Evolutionary conservation across 306 rosid genomes (phyloP).

Genomic region (peach (Prunus persica)): Prunus_persica_NCBIv2 NC_034011.1:5738501-5739000

Average conservation of each 20-base stretch:
- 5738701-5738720: constrained; percentile 76
- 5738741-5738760: constrained; percentile 82
- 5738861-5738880: constrained; percentile 12
- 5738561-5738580: constrained; percentile 64
- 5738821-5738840: not conserved
- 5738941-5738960: constrained; percentile 89
- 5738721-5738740: constrained; percentile 75
- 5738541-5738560: not conserved
- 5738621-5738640: constrained; percentile 69
- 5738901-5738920: constrained; percentile 83
- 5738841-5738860: not conserved
- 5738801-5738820: not conserved
- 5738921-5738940: constrained; percentile 99
- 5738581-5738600: constrained; percentile 92
- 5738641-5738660: constrained; percentile 57
- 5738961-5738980: constrained; percentile 79
- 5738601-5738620: constrained; percentile 94
- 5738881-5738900: constrained; percentile 55
- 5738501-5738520: not conserved
- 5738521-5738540: not conserved
- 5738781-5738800: not conserved
- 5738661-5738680: constrained; percentile 63
- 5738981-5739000: constrained; percentile 34
- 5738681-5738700: constrained; percentile 69
- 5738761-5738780: constrained; percentile 69